Evolutionary conservation across 2,329 filamentous ascomycete species (phyloP), one percentile per base, ranked within the genome.

Genomic region (Amesomyces nigricolor): DNA sequence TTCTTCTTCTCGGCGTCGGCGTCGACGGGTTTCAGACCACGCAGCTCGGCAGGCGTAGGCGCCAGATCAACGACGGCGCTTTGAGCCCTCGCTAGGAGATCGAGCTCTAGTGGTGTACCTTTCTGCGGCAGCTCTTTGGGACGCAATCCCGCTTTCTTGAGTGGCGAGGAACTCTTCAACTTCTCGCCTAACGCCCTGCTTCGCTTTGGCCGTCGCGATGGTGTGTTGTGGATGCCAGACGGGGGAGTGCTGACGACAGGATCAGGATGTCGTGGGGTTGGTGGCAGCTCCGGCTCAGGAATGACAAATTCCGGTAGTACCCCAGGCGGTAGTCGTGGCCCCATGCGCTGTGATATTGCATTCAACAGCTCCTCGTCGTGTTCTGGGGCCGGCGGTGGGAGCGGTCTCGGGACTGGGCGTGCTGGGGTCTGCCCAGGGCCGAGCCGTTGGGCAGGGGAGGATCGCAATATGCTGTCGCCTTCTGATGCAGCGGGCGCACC

Each of bases 211-310:
- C 72, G 70, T 56, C 75, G 79, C 19, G 78, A 80, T 0, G 82
- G 80, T 13, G 79, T 82, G 49, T 77, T 77, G 57, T 85, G 82
- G 29, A 86, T 85, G 1, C 82, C 83, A 17, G 72, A 67, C 0
- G 81, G 79, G 7, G 80, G 80, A 3, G 78, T 79, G 43, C 75
- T 78, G 29, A 81, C 73, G 1, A 79, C 71, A 0, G 78, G 75
- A 56, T 85, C 81, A 2, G 71, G 72, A 47, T 78, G 73, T 30
- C 74, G 73, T 0, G 78, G 77, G 0, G 80, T 80, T 0, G 81
- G 81, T 3, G 85, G 86, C 5, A 88, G 73, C 47, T 86, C 82
- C 1, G 84, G 84, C 62, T 88, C 83, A 14, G 75, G 75, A n/a
- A 66, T 60, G 6, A 68, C 68, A 2, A 66, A 59, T 6, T 62